Conservation (phyloP, 2,329 filamentous ascomycete species). For the Ophiocordyceps camponoti-saundersi region DNA sequence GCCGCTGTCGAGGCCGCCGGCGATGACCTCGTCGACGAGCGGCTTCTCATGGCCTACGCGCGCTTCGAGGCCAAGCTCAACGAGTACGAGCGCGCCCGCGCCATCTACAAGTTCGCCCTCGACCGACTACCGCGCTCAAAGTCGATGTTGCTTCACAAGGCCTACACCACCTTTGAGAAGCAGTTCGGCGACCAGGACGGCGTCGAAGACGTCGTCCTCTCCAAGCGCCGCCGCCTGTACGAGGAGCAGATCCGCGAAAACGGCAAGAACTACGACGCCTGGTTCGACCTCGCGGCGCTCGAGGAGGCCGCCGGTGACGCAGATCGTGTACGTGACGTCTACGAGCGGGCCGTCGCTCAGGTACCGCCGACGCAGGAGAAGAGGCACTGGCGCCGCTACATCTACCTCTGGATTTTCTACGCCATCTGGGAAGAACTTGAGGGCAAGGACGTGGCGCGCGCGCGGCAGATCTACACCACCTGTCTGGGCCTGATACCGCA, state of each 20-base stretch:
- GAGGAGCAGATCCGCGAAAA: slow-evolving; percentile 91
- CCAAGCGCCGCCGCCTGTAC: slow-evolving; percentile 82
- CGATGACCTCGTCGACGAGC: slow-evolving; percentile 92
- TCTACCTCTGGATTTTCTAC: slow-evolving; percentile 97
- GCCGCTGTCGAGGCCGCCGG: slow-evolving; percentile 76
- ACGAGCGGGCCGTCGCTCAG: slow-evolving; percentile 90
- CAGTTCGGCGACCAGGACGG: slow-evolving; percentile 89
- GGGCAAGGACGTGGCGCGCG: slow-evolving; percentile 59
- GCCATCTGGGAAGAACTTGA: slow-evolving; percentile 89
- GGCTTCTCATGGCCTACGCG: slow-evolving; percentile 89
- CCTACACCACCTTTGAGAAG: slow-evolving; percentile 96
- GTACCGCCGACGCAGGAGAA: slow-evolving; percentile 92
- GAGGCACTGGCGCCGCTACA: slow-evolving; percentile 90
- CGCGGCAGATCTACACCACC: slow-evolving; percentile 79
- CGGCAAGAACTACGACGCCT: slow-evolving; percentile 88
- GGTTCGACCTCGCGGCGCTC: slow-evolving; percentile 87
- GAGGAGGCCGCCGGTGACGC: slow-evolving; percentile 74
- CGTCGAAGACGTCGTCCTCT: slow-evolving; percentile 89
- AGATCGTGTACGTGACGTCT: slow-evolving; percentile 77
- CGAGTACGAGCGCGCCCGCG: slow-evolving; percentile 81
- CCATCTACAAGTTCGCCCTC: slow-evolving; percentile 93
- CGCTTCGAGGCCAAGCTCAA: slow-evolving; percentile 88
- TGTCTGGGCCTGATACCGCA: slow-evolving; percentile 81
- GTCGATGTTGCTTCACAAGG: slow-evolving; percentile 72
- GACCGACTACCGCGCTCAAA: slow-evolving; percentile 81